Evolutionary conservation across 352 stramenopile species (phyloP).

Genomic region (Phytophthora parvispora): DNA sequence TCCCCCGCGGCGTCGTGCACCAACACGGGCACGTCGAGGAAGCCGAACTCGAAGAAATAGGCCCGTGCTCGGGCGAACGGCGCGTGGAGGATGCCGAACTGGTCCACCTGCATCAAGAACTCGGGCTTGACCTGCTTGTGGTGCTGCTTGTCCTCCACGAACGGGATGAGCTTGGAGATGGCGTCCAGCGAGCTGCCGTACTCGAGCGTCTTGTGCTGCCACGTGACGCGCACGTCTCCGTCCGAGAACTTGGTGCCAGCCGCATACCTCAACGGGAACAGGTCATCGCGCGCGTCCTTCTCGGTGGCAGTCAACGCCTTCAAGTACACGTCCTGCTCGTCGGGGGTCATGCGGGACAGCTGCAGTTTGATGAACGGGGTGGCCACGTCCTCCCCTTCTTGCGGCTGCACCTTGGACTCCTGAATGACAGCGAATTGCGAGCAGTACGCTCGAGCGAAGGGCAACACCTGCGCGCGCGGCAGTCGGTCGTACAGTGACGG

Average conservation of each 20-base stretch:
- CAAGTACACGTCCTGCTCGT: conserved; percentile 52
- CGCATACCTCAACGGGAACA: conserved; percentile 88
- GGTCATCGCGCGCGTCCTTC: conserved; percentile 55
- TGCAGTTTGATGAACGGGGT: conserved; percentile 45
- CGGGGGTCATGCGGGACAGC: conserved; percentile 26
- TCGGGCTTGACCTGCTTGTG: conserved; percentile 33
- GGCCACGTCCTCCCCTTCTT: conserved; percentile 1
- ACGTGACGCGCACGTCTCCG: conserved; percentile 49
- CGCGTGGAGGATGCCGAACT: conserved; percentile 90
- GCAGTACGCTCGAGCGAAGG: conserved; percentile 50
- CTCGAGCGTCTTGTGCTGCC: conserved; percentile 76
- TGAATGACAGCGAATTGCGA: conserved; percentile 2
- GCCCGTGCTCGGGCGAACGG: conserved; percentile 86
- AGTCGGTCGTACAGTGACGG: conserved; percentile 85
- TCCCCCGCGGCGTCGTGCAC: conserved; percentile 45
- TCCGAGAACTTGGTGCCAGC: conserved; percentile 84
- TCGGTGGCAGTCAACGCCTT: conserved; percentile 43
- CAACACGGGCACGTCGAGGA: conserved; percentile 45
- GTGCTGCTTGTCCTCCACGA: conserved; percentile 53
- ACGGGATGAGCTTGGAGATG: conserved; percentile 70
- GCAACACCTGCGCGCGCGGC: conserved; percentile 54
- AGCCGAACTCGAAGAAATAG: conserved; percentile 89
- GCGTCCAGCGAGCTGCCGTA: conserved; percentile 71
- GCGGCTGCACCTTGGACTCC: background rate
- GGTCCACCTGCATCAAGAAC: conserved; percentile 86